phyloP scores from a whole-genome alignment of 495 filamentous ascomycete species.

The Hypoxylon fragiforme region DNA sequence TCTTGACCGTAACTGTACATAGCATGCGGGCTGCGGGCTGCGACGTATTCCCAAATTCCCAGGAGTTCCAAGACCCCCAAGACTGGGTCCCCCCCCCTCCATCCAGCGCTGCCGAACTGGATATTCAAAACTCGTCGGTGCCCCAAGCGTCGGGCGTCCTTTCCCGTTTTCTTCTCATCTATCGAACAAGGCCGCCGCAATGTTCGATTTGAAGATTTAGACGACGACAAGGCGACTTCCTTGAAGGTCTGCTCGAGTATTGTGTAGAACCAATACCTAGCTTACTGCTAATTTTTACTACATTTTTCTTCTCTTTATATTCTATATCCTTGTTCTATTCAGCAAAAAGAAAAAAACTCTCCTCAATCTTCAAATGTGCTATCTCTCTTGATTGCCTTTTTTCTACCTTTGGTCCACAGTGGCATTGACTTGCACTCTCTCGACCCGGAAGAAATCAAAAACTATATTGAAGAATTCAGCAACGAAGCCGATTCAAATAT shows the following conservation, averaged over 20 bases:
- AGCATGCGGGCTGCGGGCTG: neutral
- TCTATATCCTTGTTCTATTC: neutral
- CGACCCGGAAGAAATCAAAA: constrained; percentile 41
- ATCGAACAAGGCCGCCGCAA: constrained; percentile 51
- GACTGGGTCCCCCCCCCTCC: neutral
- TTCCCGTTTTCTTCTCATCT: constrained; percentile 40
- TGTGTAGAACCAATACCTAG: constrained; percentile 21
- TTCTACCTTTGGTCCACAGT: constrained; percentile 42
- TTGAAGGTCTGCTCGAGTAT: constrained; percentile 50
- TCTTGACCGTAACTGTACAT: constrained; percentile 10
- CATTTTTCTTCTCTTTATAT: constrained; percentile 8
- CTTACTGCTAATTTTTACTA: constrained; percentile 9
- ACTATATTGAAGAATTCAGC: neutral
- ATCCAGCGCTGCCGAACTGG: constrained; percentile 13
- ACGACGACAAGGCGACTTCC: constrained; percentile 49
- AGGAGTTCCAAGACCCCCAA: constrained; percentile 4
- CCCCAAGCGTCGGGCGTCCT: constrained; percentile 42
- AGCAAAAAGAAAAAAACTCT: constrained; percentile 17
- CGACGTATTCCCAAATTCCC: neutral
- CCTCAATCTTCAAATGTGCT: too few species aligned
- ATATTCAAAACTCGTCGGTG: constrained; percentile 52
- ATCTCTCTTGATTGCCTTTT: too few species aligned
- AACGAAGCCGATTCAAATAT: constrained; percentile 25
- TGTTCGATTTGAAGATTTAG: constrained; percentile 53
- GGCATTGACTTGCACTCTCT: constrained; percentile 54